phyloP scores from a whole-genome alignment of 768 basidiomycete species.

The Leccinum imitatum region DNA sequence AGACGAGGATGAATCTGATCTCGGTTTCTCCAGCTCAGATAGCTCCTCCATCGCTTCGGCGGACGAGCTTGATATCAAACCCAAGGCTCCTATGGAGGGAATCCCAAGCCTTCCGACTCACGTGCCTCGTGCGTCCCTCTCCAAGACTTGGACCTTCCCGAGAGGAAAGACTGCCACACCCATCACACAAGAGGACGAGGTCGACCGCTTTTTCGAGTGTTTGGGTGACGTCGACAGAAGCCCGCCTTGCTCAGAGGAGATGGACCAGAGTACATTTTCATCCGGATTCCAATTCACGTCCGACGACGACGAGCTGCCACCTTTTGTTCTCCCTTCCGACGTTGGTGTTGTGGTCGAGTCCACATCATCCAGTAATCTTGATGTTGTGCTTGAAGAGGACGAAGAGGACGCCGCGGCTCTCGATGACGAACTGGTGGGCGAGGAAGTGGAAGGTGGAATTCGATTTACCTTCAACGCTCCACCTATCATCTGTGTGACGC shows the following conservation, averaged over 20 bases:
- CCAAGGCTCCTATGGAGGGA: constrained; percentile 15
- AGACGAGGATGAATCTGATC: constrained; percentile 63
- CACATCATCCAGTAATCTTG: constrained; percentile 30
- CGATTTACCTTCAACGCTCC: constrained; percentile 73
- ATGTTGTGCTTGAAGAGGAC: constrained; percentile 44
- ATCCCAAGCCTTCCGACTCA: constrained; percentile 27
- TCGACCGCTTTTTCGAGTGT: constrained; percentile 79
- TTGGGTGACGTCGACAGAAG: constrained; percentile 53
- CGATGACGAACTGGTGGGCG: constrained; percentile 55
- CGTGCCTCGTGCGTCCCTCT: constrained; percentile 44
- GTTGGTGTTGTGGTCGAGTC: constrained; percentile 43
- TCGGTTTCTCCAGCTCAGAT: constrained; percentile 40
- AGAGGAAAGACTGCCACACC: constrained; percentile 28
- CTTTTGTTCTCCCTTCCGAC: constrained; percentile 48
- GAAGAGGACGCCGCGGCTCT: constrained; percentile 30
- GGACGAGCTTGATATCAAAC: constrained; percentile 40
- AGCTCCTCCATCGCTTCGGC: constrained; percentile 57
- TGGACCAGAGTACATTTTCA: constrained; percentile 60
- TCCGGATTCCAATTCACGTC: constrained; percentile 46
- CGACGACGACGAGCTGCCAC: constrained; percentile 49
- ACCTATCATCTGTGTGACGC: constrained; percentile 28
- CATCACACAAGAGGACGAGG: constrained; percentile 40
- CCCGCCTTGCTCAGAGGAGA: constrained; percentile 48
- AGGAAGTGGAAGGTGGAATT: constrained; percentile 63
- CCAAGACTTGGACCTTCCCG: constrained; percentile 73